Base-by-base conservation (phyloP, 305 asterid species). In the Ilex paraguariensis region DNA sequence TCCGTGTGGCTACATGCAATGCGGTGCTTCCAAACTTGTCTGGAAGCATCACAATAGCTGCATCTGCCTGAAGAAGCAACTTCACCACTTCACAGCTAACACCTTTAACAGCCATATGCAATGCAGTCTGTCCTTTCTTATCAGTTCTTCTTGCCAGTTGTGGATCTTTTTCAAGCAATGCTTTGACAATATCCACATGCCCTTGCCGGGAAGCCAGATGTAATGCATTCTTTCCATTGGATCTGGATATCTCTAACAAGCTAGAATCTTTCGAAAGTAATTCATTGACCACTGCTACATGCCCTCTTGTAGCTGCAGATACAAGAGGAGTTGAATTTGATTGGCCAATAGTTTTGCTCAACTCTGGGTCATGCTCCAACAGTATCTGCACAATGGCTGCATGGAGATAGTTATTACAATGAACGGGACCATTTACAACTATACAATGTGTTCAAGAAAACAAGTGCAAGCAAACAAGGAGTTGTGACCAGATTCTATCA, bases 51-150 rank as follows among this genome's bases (percentile, higher is more conserved):
- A 84, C 86, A 71, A 79, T 79, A 54, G 90, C 90, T 8, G 95
- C 66, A 65, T 87, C 95, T 17, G 87, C 88, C 73, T 62, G 79
- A 56, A 87, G 74, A 66, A 84, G 90, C 70, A 73, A 62, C 75
- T 59, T 82, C 45, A 85, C 95, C 15, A 80, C 86, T 9, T 59
- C 72, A 60, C 66, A 59, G 68, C 81, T 82, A 60, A 85, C 79
- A 0, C 95, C 95, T 78, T 87, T 87, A 60, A 82, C 95, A 59
- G 95, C 95, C 95, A 87, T 77, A 66, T 84, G 93, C 58, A 84
- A 54, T 39, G 95, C 88, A 62, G 93, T 87, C 65, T 87, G 93
- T 53, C 95, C 93, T 61, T 87, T 85, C 80, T 80, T 82, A 71
- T 87, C 95, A 1, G 87, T 87, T 58, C 90, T 74, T 66, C 90